Evolutionary conservation across 768 basidiomycete species (phyloP).

Genomic region (Leucocoprinus leucothites): DNA sequence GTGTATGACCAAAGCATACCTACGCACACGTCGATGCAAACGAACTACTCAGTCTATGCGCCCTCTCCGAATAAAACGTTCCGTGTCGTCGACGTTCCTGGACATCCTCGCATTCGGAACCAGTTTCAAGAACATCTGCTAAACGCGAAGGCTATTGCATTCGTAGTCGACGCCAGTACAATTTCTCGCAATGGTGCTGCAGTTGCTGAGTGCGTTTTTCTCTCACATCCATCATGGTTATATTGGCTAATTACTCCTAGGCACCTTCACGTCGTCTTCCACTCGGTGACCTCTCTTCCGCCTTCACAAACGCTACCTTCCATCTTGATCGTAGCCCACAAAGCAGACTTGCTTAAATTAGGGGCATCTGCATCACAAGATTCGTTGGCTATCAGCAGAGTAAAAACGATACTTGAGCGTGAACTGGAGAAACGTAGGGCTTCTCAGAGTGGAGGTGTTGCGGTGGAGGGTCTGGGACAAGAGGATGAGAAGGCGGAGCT

Average conservation of each 20-base stretch:
- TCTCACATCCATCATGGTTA: background rate
- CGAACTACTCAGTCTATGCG: constrained; percentile 50
- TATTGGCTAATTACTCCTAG: constrained; percentile 31
- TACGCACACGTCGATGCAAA: constrained; percentile 77
- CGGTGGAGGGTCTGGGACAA: constrained; percentile 70
- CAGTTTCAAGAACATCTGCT: constrained; percentile 67
- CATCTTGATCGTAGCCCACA: constrained; percentile 72
- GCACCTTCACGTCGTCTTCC: constrained; percentile 70
- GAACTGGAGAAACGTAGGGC: constrained; percentile 77
- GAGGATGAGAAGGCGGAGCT: constrained; percentile 64
- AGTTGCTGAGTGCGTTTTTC: constrained; percentile 72
- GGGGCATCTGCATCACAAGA: constrained; percentile 26
- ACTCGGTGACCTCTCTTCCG: constrained; percentile 67
- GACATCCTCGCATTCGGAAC: constrained; percentile 77
- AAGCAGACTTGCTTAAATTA: constrained; percentile 65
- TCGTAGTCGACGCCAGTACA: constrained; percentile 78
- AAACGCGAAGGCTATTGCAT: constrained; percentile 64
- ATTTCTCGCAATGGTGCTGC: constrained; percentile 70
- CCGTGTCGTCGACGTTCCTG: constrained; percentile 72
- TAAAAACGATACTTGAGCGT: constrained; percentile 76
- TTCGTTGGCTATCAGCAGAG: constrained; percentile 59
- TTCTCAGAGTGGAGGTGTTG: constrained; percentile 62
- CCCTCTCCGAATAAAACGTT: constrained; percentile 43
- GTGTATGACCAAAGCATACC: constrained; percentile 59
- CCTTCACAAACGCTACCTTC: constrained; percentile 62